Percentiles rank a stretch among this genome's conserved stretches.
Conservation (phyloP, 768 basidiomycete species). For the Pholiota microspora region DNA sequence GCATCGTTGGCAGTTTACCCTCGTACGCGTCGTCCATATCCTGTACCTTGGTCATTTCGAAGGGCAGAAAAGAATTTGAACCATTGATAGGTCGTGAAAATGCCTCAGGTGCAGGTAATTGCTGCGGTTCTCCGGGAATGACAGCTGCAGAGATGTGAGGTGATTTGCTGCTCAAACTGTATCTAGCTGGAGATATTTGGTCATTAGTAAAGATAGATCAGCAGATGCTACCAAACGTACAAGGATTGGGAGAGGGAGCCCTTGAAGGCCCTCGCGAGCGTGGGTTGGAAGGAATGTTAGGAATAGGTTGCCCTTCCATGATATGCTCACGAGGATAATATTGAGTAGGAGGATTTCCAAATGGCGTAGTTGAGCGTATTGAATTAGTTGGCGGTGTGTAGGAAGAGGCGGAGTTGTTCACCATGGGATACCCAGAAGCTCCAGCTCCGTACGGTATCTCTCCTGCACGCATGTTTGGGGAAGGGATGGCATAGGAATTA, state of each 20-base stretch:
- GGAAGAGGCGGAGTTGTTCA: constrained; percentile 30
- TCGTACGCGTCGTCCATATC: constrained; percentile 77
- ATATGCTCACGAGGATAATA: constrained; percentile 60
- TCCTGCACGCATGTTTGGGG: constrained; percentile 49
- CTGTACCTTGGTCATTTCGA: constrained; percentile 68
- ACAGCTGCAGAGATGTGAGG: constrained; percentile 30
- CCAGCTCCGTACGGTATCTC: constrained; percentile 36
- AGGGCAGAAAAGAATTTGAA: constrained; percentile 64
- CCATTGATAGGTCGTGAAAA: constrained; percentile 74
- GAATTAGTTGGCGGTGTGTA: constrained; percentile 29
- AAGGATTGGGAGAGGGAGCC: constrained; percentile 55
- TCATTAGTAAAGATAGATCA: constrained; percentile 18
- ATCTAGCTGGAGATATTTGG: constrained; percentile 17
- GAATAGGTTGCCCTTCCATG: constrained; percentile 52
- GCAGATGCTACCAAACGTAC: constrained; percentile 19
- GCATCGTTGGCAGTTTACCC: constrained; percentile 63
- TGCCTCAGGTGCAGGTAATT: constrained; percentile 64
- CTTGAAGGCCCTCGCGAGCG: constrained; percentile 31
- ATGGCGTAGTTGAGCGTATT: constrained; percentile 43
- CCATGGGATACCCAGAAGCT: constrained; percentile 29
- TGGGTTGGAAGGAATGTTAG: constrained; percentile 28
- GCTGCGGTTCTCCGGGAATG: constrained; percentile 34
- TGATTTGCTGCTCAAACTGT: constrained; percentile 22
- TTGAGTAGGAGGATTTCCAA: constrained; percentile 24
- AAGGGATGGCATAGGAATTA: constrained; percentile 33